Conservation (phyloP, 2,329 filamentous ascomycete genomes). For the Fusarium mundagurra region DNA sequence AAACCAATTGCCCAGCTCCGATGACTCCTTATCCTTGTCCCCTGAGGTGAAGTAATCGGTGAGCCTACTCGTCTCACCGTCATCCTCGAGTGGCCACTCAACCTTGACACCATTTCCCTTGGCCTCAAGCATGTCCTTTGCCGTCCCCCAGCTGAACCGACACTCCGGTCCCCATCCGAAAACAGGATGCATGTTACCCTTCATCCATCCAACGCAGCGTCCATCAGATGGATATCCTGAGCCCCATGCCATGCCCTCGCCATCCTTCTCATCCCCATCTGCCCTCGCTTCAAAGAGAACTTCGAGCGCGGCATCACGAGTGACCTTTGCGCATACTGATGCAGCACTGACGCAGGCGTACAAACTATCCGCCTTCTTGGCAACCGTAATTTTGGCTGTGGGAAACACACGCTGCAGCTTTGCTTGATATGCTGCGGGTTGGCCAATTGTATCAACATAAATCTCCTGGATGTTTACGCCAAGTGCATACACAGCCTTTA, state of each 20-base stretch:
- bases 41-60: constrained; percentile 76
- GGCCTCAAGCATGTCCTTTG: constrained; percentile 90
- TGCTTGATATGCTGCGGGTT: constrained; percentile 82
- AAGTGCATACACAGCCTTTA: constrained; percentile 77
- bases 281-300: constrained; percentile 69
- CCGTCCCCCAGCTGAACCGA: constrained; percentile 94
- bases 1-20: constrained; percentile 85
- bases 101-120: constrained; percentile 75
- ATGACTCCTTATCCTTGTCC: constrained; percentile 56
- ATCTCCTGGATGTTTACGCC: constrained; percentile 89
- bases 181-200: constrained; percentile 85
- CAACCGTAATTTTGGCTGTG: constrained; percentile 76
- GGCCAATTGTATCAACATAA: constrained; percentile 94
- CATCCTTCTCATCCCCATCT: constrained; percentile 45
- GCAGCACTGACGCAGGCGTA: constrained; percentile 95
- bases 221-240: constrained; percentile 93
- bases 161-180: constrained; percentile 97
- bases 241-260: constrained; percentile 74
- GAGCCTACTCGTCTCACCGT: constrained; percentile 73
- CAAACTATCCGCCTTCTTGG: constrained; percentile 91
- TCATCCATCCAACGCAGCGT: constrained; percentile 83
- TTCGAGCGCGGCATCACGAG: constrained; percentile 88
- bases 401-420: constrained; percentile 88
- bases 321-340: constrained; percentile 95
- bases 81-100: constrained; percentile 84